Evolutionary conservation across 495 filamentous ascomycete genomes (phyloP).

Genomic region (Astrothelium macrocarpum): DNA sequence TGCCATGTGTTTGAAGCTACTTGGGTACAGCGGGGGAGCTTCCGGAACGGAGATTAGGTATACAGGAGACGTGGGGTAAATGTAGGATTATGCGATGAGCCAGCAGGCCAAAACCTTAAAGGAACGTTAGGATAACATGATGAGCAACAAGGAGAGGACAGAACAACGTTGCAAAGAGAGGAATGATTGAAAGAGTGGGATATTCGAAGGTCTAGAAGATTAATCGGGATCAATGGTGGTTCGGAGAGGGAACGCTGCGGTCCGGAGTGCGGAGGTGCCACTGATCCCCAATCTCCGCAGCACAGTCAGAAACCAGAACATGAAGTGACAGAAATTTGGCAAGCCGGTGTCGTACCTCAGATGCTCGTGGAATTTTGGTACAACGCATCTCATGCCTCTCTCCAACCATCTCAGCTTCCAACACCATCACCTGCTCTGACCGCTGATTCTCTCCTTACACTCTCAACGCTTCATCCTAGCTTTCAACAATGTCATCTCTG

Average conservation of each 20-base stretch:
- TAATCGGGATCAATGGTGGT: neutral
- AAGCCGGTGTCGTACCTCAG: neutral
- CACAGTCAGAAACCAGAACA: neutral
- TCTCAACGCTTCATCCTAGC: neutral
- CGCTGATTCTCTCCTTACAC: neutral
- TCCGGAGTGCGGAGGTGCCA: neutral
- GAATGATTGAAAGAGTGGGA: neutral
- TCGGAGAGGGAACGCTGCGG: neutral
- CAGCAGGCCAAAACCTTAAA: neutral
- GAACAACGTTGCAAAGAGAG: neutral
- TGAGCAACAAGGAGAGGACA: neutral
- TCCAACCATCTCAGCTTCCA: neutral
- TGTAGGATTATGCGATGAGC: neutral
- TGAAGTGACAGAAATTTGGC: neutral
- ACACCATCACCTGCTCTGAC: neutral
- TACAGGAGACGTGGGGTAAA: neutral
- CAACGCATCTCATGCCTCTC: neutral
- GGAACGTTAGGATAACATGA: neutral
- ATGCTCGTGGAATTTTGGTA: neutral
- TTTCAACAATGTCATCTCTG: slow-evolving; percentile 9
- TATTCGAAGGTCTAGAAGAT: neutral
- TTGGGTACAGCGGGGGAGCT: neutral
- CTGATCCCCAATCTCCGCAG: neutral
- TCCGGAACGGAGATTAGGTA: neutral
- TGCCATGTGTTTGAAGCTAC: neutral